Evolutionary conservation across 2,329 filamentous ascomycete genomes (phyloP), one percentile per base, ranked within the genome.

Genomic region (Cladosporium sp.): DNA sequence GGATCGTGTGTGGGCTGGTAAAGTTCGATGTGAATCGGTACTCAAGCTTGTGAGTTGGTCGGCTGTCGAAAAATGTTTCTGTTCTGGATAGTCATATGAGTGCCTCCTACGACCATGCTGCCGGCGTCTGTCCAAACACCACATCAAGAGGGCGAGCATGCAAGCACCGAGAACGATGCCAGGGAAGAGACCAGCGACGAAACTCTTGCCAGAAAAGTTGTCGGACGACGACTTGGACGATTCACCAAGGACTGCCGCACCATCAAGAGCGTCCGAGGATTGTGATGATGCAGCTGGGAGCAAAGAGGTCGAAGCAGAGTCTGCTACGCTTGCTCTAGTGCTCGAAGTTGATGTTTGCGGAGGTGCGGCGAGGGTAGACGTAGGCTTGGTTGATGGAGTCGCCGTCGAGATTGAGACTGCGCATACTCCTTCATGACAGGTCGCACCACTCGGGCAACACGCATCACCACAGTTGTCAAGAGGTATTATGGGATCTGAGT

Each of bases 361-460:
- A 26, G 61, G 28, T 28, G 36, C 34, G 1, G 63, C 26, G 21
- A 23, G 60, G 21, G 48, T 57, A 39, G 68, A 64, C 7, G 43
- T 57, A 18, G 39, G 16, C 3, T 53, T 32, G 10, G 54, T 34
- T 23, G 69, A 68, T 8, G 68, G 65, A 25, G 67, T 64, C 11
- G 67, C 18, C 11, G 46, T 53, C 11, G 51, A 46, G 5, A 43
- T 66, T 46, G 68, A 58, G 70, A 79, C 80, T 13, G 80, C 74
- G 71, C 90, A 92, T 58, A 76, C 75, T 49, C 78, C 78, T 61
- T 74, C 74, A 39, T 83, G 76, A 78, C 91, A 93, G 1, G 80
- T 79, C 77, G 89, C 93, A 2, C 91, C 91, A 76, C 89, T 88
- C 0, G 91, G 90, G 74, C 91, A 93, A 77, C 90, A 93, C 63